Percentiles rank a stretch among this genome's conserved stretches.
Conservation (phyloP, 1,139 yeast genomes). For the Kodamaea fungicola region DNA sequence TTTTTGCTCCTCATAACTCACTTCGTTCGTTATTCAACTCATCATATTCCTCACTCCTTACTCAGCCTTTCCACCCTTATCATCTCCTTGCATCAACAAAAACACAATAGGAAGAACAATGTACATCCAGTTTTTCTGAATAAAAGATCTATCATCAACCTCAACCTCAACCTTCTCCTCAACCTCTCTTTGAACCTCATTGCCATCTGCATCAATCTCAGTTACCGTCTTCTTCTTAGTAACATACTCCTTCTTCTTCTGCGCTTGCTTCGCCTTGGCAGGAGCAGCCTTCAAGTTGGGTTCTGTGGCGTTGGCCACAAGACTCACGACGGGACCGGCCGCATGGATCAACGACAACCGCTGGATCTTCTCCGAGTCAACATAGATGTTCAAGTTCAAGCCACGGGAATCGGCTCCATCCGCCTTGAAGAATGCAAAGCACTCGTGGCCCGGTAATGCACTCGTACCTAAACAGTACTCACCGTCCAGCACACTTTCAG, state of each 20-base stretch:
- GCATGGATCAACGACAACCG: conserved; percentile 5
- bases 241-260: conserved; percentile 9
- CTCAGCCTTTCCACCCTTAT: conserved; percentile 11
- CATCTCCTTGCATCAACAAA: conserved; percentile 24
- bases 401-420: conserved; percentile 6
- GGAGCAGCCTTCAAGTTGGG: conserved; percentile 23
- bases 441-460: conserved; percentile 25
- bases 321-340: neutral
- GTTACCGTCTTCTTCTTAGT: conserved; percentile 12
- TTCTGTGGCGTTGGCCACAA: conserved; percentile 1
- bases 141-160: conserved; percentile 42
- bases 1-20: too few species aligned
- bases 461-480: conserved; percentile 32
- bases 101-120: conserved; percentile 36
- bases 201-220: conserved; percentile 22
- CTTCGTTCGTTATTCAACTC: too few species aligned
- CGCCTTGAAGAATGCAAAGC: conserved; percentile 24
- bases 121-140: conserved; percentile 56
- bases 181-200: conserved; percentile 21
- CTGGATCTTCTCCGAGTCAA: conserved; percentile 14
- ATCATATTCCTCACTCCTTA: too few species aligned
- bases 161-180: conserved; percentile 25
- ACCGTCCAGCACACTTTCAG: conserved; percentile 6
- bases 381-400: conserved; percentile 7
- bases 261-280: conserved; percentile 8